Evolutionary conservation across 257 asterid species (phyloP), one percentile per base, ranked within the genome.

Genomic region (Jacaranda copaia): DNA sequence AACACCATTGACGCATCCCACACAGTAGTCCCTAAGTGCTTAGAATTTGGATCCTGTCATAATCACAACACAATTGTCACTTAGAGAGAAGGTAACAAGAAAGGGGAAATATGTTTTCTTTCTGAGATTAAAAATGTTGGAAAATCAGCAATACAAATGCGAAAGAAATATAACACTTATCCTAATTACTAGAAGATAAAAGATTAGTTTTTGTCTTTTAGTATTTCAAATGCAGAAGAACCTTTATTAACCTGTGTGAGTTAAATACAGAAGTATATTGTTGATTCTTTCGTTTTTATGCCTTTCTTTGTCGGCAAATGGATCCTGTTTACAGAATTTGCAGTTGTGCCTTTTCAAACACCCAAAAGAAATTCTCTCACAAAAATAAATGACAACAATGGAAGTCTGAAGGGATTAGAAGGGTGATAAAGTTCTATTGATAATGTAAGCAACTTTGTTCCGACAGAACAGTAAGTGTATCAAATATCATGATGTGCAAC

Each of bases 1-100:
- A 96, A 83, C 78, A 96, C 99, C 99, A 96, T 89, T 35, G 99
- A 95, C 51, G 99, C 97, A 84, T 95, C 99, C 99, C 99, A 95
- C 73, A 95, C 98, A 39, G 99, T 95, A 70, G 99, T 95, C 46
- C 99, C 99, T 58, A 93, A 78, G 84, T 95, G 98, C 88, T 93
- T 91, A 76, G 99, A 96, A 84, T 91, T 93, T 49, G 98, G 99
- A 86, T 96, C 97, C 99, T 96, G 81, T 16, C 83, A 84, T n/a
- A 79, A 75, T 65, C 16, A 77, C 61, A 77, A 78, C 18, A 71
- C 66, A 76, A 35, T 14, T 12, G 69, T 74, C 19, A 32, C 57
- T 43, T 77, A 16, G 72, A 83, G 59, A 55, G 75, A 80, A 53
- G 51, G n/a, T 43, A 61, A 38, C 51, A 70, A 77, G 71, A 60